phyloP scores from a whole-genome alignment of 257 asterid species.

The Catharanthus roseus region DNA sequence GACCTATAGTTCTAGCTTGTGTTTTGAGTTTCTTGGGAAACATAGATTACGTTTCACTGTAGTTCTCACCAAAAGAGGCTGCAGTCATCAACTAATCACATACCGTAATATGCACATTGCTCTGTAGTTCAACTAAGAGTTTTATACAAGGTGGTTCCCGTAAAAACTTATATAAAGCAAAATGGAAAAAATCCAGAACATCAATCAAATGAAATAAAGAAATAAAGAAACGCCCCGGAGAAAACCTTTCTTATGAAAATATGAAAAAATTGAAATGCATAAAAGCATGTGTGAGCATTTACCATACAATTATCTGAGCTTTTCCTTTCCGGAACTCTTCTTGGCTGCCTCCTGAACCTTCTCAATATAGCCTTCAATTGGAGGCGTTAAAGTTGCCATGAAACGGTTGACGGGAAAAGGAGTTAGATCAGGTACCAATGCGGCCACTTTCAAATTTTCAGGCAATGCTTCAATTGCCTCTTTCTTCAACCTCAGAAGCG shows the following conservation, averaged over 20 bases:
- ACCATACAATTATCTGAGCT: constrained; percentile 46
- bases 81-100: neutral
- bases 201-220: neutral
- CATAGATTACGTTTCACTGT: too few relatives aligned
- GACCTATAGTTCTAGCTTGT: neutral
- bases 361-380: constrained; percentile 86
- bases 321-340: constrained; percentile 55
- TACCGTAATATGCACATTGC: too few relatives aligned
- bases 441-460: constrained; percentile 62
- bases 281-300: too few relatives aligned
- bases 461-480: constrained; percentile 91
- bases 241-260: too few relatives aligned
- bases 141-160: neutral
- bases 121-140: too few relatives aligned
- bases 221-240: neutral
- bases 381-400: constrained; percentile 88
- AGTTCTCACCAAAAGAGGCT: neutral
- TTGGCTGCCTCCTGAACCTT: constrained; percentile 81
- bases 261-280: neutral
- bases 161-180: too few relatives aligned
- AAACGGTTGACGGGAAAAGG: constrained; percentile 70
- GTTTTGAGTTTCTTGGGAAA: neutral
- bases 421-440: constrained; percentile 66
- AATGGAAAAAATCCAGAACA: too few relatives aligned
- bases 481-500: constrained; percentile 55